Conservation (phyloP, 805 yeast species). For the Monosporozyma solicola region DNA sequence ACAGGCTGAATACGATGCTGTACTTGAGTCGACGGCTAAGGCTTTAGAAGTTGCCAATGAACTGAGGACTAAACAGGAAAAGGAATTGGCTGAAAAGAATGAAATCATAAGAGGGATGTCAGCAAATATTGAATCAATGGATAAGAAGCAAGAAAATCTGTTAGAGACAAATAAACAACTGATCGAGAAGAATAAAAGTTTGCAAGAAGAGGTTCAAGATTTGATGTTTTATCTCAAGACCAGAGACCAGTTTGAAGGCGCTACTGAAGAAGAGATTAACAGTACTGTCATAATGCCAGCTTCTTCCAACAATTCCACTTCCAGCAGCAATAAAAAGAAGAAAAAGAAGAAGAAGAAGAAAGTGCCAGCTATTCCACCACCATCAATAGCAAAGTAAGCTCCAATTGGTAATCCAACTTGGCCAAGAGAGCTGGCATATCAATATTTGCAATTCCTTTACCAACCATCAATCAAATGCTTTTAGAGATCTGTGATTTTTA, state of each 20-base stretch:
- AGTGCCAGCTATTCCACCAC: background rate
- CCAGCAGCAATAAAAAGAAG: constrained; percentile 12
- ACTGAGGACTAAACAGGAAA: constrained; percentile 13
- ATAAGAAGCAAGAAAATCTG: constrained; percentile 33
- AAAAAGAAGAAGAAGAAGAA: constrained; percentile 8
- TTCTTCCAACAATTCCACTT: background rate
- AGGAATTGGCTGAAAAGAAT: constrained; percentile 23
- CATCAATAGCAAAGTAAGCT: background rate
- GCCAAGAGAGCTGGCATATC: too few relatives aligned
- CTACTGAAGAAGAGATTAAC: constrained; percentile 61
- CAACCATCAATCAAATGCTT: background rate
- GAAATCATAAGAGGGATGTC: constrained; percentile 40
- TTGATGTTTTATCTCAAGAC: constrained; percentile 73
- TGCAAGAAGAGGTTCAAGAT: constrained; percentile 60
- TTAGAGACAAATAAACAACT: constrained; percentile 28
- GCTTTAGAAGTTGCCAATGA: constrained; percentile 7
- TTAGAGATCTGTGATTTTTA: background rate
- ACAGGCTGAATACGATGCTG: background rate
- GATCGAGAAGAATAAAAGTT: constrained; percentile 36
- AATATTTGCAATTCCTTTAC: background rate
- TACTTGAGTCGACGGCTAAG: background rate
- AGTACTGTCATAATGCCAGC: constrained; percentile 48
- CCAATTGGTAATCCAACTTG: background rate
- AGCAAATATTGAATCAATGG: constrained; percentile 34
- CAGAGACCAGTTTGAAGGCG: constrained; percentile 61